Percentiles rank a stretch among this genome's conserved stretches.
These are phyloP conservation scores for Eucalyptus pumila DNA, from an alignment of 345 rosid species.

Conservation along the genomic window DNA sequence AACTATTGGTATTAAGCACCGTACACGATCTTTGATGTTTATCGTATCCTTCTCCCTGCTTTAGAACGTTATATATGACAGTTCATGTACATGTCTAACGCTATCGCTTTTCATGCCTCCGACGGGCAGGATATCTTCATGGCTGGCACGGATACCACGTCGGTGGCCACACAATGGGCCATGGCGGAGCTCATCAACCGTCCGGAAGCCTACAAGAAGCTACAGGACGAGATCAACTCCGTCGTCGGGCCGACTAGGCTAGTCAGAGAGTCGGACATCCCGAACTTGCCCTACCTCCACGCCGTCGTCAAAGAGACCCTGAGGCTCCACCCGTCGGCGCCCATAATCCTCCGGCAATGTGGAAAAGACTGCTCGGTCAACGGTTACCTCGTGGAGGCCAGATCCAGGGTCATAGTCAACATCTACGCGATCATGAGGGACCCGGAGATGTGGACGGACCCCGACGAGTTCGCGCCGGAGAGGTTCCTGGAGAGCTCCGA, in stretches of 20 bases:
- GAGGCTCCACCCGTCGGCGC: conserved; percentile 8
- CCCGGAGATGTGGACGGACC: conserved; percentile 2
- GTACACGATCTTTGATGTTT: rapidly evolving
- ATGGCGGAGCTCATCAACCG: conserved; percentile 13
- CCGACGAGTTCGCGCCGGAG: conserved; percentile 15
- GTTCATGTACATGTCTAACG: neutral
- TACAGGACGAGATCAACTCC: conserved; percentile 6
- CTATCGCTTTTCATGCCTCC: neutral
- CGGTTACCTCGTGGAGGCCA: conserved; percentile 9
- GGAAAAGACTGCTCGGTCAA: conserved; percentile 8
- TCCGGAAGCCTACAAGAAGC: conserved; percentile 1
- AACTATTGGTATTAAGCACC: rapidly evolving
- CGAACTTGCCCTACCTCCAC: conserved; percentile 9
- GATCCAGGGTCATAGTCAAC: conserved; percentile 10
- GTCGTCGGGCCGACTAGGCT: neutral
- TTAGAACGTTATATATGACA: neutral
- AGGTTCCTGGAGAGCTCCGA: conserved; percentile 11
- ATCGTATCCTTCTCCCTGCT: rapidly evolving
- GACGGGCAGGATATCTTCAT: neutral
- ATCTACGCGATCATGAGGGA: conserved; percentile 25
- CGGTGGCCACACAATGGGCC: conserved; percentile 12
- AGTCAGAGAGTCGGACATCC: conserved; percentile 8
- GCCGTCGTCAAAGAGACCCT: conserved; percentile 12
- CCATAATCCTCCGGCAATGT: neutral
- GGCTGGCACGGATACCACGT: conserved; percentile 6